Percentiles rank a stretch among this genome's conserved stretches.
Conservation (phyloP, 306 rosid species). For the Potentilla sterilis region DNA sequence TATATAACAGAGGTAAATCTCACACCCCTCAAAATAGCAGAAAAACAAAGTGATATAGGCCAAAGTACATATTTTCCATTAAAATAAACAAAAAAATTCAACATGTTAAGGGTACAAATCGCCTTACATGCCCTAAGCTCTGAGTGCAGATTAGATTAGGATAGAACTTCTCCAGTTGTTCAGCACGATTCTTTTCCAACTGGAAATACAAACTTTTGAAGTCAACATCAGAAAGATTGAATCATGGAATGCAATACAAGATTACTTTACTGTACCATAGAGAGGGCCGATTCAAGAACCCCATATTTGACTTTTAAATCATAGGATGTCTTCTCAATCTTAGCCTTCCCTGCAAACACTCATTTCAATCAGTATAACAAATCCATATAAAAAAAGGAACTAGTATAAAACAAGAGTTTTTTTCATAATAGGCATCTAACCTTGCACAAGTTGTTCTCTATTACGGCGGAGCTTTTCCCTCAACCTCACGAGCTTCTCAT, state of each 20-base stretch:
- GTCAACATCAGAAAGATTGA: too few relatives aligned
- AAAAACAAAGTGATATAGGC: background rate
- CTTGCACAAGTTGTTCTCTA: constrained; percentile 64
- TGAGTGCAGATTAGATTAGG: constrained; percentile 90
- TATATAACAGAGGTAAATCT: constrained; percentile 15
- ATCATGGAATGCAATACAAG: background rate
- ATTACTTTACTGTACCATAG: constrained; percentile 49
- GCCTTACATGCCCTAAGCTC: constrained; percentile 82
- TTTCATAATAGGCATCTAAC: constrained; percentile 36
- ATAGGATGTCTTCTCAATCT: constrained; percentile 48
- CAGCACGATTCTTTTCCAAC: constrained; percentile 75
- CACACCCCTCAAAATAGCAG: constrained; percentile 4
- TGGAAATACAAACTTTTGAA: constrained; percentile 34
- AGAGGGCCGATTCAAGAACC: constrained; percentile 67
- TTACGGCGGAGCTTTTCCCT: constrained; percentile 61
- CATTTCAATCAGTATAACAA: constrained; percentile 23
- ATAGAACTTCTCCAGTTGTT: constrained; percentile 83
- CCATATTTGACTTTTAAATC: constrained; percentile 68
- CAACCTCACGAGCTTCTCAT: constrained; percentile 72
- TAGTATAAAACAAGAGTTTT: constrained; percentile 14
- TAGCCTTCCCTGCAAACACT: constrained; percentile 63
- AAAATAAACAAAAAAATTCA: constrained; percentile 15
- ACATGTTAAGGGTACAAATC: constrained; percentile 18
- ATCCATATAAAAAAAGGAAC: constrained; percentile 20
- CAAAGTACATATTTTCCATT: constrained; percentile 7